These are phyloP conservation scores for Dimocarpus longan DNA, from an alignment of 345 rosid species.

Conservation along the genomic window DNA sequence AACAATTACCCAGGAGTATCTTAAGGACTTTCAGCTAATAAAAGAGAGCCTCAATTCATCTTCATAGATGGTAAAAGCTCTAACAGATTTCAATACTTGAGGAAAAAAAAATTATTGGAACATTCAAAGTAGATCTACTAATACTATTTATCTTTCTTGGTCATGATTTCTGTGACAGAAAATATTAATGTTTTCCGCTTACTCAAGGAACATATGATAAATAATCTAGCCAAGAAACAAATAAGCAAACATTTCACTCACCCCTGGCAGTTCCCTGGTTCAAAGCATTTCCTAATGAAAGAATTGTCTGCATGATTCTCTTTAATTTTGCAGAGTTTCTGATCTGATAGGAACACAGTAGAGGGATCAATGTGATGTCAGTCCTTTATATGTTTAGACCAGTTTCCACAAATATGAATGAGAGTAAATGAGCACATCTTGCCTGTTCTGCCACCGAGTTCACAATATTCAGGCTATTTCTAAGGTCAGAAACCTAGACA, in stretches of 20 bases:
- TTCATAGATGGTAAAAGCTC: not conserved
- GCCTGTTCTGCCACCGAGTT: conserved; percentile 87
- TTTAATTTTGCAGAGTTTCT: conserved; percentile 69
- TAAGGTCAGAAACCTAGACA: conserved; percentile 77
- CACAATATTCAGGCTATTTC: conserved; percentile 62
- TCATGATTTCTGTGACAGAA: not conserved
- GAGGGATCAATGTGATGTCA: conserved; percentile 7
- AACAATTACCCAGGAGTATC: not conserved
- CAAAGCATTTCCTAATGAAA: conserved; percentile 89
- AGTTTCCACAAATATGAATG: conserved; percentile 7
- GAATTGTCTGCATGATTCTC: conserved; percentile 95
- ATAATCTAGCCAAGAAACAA: not conserved
- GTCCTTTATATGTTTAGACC: not conserved
- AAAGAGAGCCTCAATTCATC: not conserved
- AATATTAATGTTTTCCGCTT: not conserved
- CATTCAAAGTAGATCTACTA: not conserved
- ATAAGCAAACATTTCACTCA: conserved; percentile 40
- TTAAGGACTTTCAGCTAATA: not conserved
- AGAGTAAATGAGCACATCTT: conserved; percentile 28
- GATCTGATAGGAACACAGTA: conserved; percentile 45
- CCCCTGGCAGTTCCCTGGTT: conserved; percentile 98
- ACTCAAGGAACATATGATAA: conserved; percentile 4
- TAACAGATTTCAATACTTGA: not conserved
- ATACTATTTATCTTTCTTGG: not conserved
- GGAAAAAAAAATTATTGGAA: not conserved